Evolutionary conservation across 768 basidiomycete genomes (phyloP), one percentile per base, ranked within the genome.

Genomic region (Sistotremastrum suecicum): DNA sequence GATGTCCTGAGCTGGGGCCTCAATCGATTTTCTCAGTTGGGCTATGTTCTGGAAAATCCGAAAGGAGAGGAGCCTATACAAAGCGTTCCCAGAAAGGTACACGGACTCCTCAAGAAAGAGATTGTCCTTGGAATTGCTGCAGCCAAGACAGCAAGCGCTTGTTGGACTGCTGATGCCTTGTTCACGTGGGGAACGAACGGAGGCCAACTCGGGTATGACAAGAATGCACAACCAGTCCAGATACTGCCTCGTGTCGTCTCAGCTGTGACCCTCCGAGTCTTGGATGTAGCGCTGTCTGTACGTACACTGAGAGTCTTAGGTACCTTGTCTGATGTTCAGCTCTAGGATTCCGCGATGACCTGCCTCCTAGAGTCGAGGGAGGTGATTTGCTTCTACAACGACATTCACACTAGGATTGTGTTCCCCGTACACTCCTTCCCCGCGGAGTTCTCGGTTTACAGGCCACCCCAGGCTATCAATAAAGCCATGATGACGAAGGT

Each of bases 131-230:
- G 94, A 31, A 71, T 95, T 5, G 84, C 91, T 0, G 90, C 92
- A 0, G 86, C 83, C 53, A 83, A 86, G 57, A 78, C 74, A 20
- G 82, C 89, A 10, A 90, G 86, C 9, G 89, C 79, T 4, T 92
- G 89, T 61, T 95, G 88, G 86, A 91, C 89, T 0, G 64, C 65
- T 3, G 61, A 59, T 7, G 66, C 76, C 38, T 72, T 89, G 2
- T 91, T 73, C 59, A 89, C 88, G 0, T 98, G 91, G 91, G 95
- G 95, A 0, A 86, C 82, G 29, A 95, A 97, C 60, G 73, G 71
- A 37, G 95, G 95, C 0, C 95, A 99, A 59, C 70, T 98, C 3
- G 92, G 91, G 1, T 91, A 91, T 52, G 83, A 88, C 50, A 83
- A 76, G 57, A 61, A 64, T 10, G 66, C 80, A 1, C 83, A 82